phyloP scores from a whole-genome alignment of 306 rosid genomes.

The Notholithocarpus densiflorus region DNA sequence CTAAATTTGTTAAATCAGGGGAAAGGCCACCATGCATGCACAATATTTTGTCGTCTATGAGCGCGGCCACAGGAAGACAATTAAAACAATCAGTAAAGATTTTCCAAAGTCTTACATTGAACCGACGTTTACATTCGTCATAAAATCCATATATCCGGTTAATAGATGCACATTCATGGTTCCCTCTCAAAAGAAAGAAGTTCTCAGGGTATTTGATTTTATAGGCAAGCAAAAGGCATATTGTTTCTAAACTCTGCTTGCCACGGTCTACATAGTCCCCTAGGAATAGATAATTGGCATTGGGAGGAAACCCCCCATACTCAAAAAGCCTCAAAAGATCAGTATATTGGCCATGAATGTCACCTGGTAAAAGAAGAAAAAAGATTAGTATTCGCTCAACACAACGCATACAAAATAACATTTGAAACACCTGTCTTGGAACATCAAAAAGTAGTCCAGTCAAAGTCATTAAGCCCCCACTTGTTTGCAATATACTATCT shows the following conservation, averaged over 20 bases:
- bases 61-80: conserved; percentile 43
- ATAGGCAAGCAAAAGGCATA: conserved; percentile 41
- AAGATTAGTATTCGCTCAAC: neutral
- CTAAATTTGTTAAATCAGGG: conserved; percentile 35
- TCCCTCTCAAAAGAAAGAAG: conserved; percentile 43
- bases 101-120: conserved; percentile 43
- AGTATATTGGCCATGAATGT: conserved; percentile 44
- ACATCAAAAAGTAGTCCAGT: neutral
- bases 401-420: neutral
- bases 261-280: conserved; percentile 47
- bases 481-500: neutral
- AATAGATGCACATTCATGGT: conserved; percentile 41
- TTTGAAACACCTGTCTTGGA: neutral
- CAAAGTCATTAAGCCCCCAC: neutral
- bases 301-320: conserved; percentile 44
- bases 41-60: conserved; percentile 39
- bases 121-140: conserved; percentile 43
- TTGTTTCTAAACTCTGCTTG: conserved; percentile 42
- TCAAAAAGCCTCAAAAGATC: conserved; percentile 44
- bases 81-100: conserved; percentile 37
- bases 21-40: conserved; percentile 50
- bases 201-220: conserved; percentile 42
- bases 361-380: conserved; percentile 20
- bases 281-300: conserved; percentile 34
- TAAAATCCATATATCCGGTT: conserved; percentile 43